Percentiles rank a stretch among this genome's conserved stretches.
Evolutionary conservation across 1,284 basidiomycete species (phyloP).

Genomic region (Meira nashicola): DNA sequence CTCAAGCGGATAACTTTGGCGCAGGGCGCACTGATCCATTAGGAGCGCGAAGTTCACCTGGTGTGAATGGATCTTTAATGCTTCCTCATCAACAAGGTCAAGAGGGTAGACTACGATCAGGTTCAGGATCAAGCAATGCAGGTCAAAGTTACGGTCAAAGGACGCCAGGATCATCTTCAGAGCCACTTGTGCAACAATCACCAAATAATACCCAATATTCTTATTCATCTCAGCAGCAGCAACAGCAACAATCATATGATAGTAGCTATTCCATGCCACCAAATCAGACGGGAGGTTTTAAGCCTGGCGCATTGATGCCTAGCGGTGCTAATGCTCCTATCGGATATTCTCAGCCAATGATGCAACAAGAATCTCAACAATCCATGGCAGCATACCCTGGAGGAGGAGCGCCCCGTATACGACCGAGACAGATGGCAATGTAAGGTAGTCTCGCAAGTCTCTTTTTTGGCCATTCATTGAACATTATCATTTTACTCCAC

Average conservation of each 20-base stretch:
- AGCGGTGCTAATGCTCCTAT: too few species aligned
- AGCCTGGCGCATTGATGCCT: too few species aligned
- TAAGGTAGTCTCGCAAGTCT: background rate
- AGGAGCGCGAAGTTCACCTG: background rate
- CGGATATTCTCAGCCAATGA: background rate
- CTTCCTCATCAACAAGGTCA: background rate
- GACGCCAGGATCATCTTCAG: background rate
- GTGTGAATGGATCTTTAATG: background rate
- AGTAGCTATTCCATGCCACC: too few species aligned
- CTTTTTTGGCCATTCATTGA: background rate
- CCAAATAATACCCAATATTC: too few species aligned
- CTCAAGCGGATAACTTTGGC: conserved; percentile 13
- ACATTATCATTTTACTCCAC: background rate
- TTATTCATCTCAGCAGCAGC: background rate
- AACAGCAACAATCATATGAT: background rate
- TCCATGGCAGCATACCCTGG: conserved; percentile 1
- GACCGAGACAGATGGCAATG: conserved; percentile 4
- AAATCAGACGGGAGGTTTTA: background rate
- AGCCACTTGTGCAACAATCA: background rate
- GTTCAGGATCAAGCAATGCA: background rate
- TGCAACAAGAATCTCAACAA: too few species aligned
- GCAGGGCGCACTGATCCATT: conserved; percentile 10
- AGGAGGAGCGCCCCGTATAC: conserved; percentile 5
- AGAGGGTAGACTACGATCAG: too few species aligned
- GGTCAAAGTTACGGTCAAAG: background rate